phyloP scores from a whole-genome alignment of 345 rosid genomes.

The Cardiospermum halicacabum region DNA sequence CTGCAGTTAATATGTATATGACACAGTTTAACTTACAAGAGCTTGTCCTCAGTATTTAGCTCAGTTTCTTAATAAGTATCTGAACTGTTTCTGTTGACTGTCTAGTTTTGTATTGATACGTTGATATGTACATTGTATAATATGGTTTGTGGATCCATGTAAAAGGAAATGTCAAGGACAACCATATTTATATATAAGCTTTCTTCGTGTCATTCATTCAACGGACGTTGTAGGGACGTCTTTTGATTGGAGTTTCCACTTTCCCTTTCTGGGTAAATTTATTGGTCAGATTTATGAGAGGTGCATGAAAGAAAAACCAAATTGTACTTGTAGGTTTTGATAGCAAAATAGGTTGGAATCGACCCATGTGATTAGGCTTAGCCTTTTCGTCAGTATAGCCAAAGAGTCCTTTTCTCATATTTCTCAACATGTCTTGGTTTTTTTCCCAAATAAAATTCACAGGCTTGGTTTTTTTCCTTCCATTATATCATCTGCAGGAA shows the following conservation, averaged over 20 bases:
- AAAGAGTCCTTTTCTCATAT: conserved; percentile 4
- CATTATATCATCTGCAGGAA: background rate
- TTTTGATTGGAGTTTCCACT: background rate
- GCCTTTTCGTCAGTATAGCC: background rate
- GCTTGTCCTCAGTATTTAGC: background rate
- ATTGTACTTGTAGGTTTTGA: background rate
- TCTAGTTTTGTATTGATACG: background rate
- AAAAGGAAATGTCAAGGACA: background rate
- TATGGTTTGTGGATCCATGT: too few relatives aligned
- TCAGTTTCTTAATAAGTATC: background rate
- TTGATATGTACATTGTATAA: too few relatives aligned
- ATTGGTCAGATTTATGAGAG: background rate
- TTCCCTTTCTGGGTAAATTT: background rate
- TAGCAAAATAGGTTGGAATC: conserved; percentile 1
- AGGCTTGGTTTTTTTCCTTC: background rate
- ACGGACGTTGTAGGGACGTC: background rate
- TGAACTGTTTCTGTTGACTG: background rate
- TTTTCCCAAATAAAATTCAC: background rate
- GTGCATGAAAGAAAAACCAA: background rate
- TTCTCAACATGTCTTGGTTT: background rate
- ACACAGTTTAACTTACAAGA: background rate
- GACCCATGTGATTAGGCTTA: conserved; percentile 8
- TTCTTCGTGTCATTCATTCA: background rate
- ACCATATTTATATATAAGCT: background rate
- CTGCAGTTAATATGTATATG: background rate